Evolutionary conservation across 2,329 filamentous ascomycete genomes (phyloP), one percentile per base, ranked within the genome.

Genomic region (Thyridium curvatum): DNA sequence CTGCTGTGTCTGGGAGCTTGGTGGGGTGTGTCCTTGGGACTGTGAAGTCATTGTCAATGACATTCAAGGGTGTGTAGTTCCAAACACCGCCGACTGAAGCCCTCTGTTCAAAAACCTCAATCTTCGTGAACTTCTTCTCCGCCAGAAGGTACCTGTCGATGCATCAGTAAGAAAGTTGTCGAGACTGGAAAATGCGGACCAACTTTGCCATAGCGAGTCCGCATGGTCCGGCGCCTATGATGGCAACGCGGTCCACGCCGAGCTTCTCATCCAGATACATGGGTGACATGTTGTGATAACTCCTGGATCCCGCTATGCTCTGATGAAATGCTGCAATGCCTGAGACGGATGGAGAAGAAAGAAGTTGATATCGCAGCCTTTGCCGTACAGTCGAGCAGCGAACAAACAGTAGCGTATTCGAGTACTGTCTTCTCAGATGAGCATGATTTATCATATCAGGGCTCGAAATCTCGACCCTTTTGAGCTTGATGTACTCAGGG

Each of bases 81-180:
- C 86, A 90, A 5, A 85, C 71, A 1, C 86, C 86, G 13, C 84
- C 85, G 2, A 76, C 66, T 8, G 65, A 67, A 30, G 67, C 62
- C 35, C 82, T 73, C 56, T 89, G 84, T 54, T 90, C 86, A 48
- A 82, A 86, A 10, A 89, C 56, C 15, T 76, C 71, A 30, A 90
- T 78, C 14, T 68, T 71, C 9, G 75, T 65, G 50, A 87, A 88
- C 56, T 47, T 55, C 18, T 67, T 51, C 72, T 76, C 84, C 0
- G 82, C 82, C 2, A 77, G 56, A 2, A 89, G 62, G 52, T 84
- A 85, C 70, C 84, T 88, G 41, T 15, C 8, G 8, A 12, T n/a
- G 29, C 13, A 30, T 18, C 9, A 18, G 30, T 30, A n/a, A n/a
- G n/a, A n/a, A n/a, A n/a, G n/a, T n/a, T n/a, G n/a, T n/a, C n/a